Conservation (phyloP, 495 filamentous ascomycete species). For the Penicillium lividum region DNA sequence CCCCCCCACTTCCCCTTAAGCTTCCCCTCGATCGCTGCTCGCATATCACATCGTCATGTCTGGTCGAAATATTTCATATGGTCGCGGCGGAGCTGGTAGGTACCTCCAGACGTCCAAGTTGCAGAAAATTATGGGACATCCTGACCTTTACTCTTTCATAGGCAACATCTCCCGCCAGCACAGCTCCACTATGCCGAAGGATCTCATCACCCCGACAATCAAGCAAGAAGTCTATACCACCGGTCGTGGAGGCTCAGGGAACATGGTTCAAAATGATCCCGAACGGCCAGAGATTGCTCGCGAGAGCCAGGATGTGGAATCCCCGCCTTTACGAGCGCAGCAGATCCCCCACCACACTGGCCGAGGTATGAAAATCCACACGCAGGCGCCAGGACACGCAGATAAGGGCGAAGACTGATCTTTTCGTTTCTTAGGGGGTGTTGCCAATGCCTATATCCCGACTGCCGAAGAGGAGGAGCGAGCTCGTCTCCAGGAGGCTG, state of each 20-base stretch:
- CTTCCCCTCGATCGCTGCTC: not conserved
- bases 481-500: slow-evolving; percentile 33
- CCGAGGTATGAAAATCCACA: slow-evolving; percentile 38
- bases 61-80: slow-evolving; percentile 48
- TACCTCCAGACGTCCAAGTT: not conserved
- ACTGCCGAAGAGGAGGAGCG: slow-evolving; percentile 39
- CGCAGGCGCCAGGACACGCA: not conserved
- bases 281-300: slow-evolving; percentile 66
- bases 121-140: not conserved
- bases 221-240: slow-evolving; percentile 83
- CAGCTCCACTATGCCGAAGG: slow-evolving; percentile 51
- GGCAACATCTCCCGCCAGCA: slow-evolving; percentile 73
- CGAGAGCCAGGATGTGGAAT: slow-evolving; percentile 75
- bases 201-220: slow-evolving; percentile 79
- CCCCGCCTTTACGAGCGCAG: slow-evolving; percentile 50
- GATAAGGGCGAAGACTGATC: not conserved
- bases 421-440: slow-evolving; percentile 36
- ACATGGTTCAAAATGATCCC: slow-evolving; percentile 73
- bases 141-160: slow-evolving; percentile 12
- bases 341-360: slow-evolving; percentile 46
- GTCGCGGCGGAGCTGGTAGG: slow-evolving; percentile 58
- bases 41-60: slow-evolving; percentile 15
- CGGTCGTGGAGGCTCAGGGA: slow-evolving; percentile 70
- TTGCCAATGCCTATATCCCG: slow-evolving; percentile 47
- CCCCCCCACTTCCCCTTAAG: slow-evolving; percentile 3